Percentiles rank a stretch among this genome's conserved stretches.
Conservation (phyloP, 768 basidiomycete species). For the Termitomyces sp. region DNA sequence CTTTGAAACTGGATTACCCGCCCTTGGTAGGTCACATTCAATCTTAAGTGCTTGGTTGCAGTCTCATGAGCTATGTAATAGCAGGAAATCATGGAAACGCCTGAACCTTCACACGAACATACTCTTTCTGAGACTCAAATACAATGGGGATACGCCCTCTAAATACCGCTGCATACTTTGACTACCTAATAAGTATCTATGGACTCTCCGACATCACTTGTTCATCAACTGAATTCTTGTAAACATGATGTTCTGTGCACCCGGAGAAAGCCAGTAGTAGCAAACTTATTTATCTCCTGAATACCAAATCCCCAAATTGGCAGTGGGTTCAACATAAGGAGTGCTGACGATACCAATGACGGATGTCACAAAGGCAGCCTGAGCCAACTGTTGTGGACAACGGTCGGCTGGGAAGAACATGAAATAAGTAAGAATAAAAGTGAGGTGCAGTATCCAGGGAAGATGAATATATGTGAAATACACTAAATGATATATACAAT, state of each 20-base stretch:
- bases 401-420: not conserved
- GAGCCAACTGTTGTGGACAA: too few relatives aligned
- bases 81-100: conserved; percentile 6
- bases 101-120: not conserved
- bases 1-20: not conserved
- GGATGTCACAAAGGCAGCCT: not conserved
- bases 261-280: not conserved
- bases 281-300: not conserved
- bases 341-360: too few relatives aligned
- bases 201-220: not conserved
- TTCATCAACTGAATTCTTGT: not conserved
- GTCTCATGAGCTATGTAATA: not conserved
- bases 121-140: conserved; percentile 20
- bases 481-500: too few relatives aligned
- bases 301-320: not conserved
- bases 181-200: too few relatives aligned
- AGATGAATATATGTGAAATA: not conserved
- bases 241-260: not conserved
- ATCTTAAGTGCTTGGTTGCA: not conserved
- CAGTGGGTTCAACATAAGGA: not conserved
- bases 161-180: conserved; percentile 2
- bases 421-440: not conserved
- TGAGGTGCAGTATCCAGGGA: too few relatives aligned
- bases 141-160: conserved; percentile 45
- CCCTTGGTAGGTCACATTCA: conserved; percentile 1